These are phyloP conservation scores for Ambrosiella beaveri DNA, from an alignment of 2,329 filamentous ascomycete species.

Conservation along the genomic window DNA sequence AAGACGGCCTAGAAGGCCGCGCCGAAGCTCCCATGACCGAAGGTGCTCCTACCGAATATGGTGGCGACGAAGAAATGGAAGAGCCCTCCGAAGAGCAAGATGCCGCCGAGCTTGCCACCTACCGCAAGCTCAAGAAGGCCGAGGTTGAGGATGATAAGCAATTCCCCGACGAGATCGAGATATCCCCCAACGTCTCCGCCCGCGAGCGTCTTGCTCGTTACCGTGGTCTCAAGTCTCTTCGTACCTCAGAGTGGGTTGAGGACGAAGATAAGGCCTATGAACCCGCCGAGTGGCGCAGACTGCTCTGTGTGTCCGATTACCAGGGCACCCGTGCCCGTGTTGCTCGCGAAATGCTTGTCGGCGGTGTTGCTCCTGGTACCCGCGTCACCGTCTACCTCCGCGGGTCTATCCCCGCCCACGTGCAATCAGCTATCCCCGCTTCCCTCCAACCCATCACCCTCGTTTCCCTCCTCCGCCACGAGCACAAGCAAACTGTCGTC, in stretches of 20 bases:
- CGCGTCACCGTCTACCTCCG: constrained; percentile 64
- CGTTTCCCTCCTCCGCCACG: constrained; percentile 79
- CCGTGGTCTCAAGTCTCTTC: constrained; percentile 78
- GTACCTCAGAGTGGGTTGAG: constrained; percentile 75
- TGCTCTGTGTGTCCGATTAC: constrained; percentile 83
- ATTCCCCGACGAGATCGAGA: constrained; percentile 93
- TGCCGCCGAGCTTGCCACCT: constrained; percentile 62
- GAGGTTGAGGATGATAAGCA: constrained; percentile 83
- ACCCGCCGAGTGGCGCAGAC: constrained; percentile 73
- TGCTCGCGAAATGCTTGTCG: constrained; percentile 69
- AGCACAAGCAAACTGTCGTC: constrained; percentile 80
- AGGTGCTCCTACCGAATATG: constrained; percentile 65
- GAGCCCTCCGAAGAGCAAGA: constrained; percentile 70
- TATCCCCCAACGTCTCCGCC: constrained; percentile 73
- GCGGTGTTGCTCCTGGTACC: constrained; percentile 69
- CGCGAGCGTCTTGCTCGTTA: constrained; percentile 74
- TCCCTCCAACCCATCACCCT: constrained; percentile 46
- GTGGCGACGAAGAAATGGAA: constrained; percentile 81
- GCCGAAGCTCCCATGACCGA: constrained; percentile 54
- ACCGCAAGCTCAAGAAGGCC: constrained; percentile 56
- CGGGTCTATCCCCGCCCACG: constrained; percentile 27
- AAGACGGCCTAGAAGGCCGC: constrained; percentile 65
- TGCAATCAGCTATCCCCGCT: constrained; percentile 30
- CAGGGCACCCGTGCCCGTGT: constrained; percentile 62
- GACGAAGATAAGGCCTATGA: constrained; percentile 75